Evolutionary conservation across 2,329 filamentous ascomycete genomes (phyloP).

Genomic region (Fusarium nelsonii): DNA sequence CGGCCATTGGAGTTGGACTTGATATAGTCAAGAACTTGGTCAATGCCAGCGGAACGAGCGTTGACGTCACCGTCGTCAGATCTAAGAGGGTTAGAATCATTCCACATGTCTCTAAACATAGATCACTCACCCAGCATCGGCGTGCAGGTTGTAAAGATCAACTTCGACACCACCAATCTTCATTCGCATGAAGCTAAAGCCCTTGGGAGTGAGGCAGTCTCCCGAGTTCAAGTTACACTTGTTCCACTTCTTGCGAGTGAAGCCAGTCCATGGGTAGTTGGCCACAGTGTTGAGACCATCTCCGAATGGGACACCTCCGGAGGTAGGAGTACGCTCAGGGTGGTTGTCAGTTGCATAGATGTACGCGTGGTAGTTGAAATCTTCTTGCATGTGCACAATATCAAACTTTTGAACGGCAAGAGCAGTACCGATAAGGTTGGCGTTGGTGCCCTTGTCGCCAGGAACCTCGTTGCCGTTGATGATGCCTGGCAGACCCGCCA

Average conservation of each 20-base stretch:
- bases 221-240: slow-evolving; percentile 67
- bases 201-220: slow-evolving; percentile 77
- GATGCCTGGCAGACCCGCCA: slow-evolving; percentile 68
- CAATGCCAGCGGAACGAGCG: slow-evolving; percentile 70
- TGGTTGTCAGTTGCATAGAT: slow-evolving; percentile 72
- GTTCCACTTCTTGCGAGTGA: slow-evolving; percentile 69
- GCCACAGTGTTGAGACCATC: slow-evolving; percentile 74
- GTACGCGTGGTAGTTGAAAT: slow-evolving; percentile 76
- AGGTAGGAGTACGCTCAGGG: slow-evolving; percentile 71
- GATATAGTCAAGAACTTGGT: slow-evolving; percentile 71
- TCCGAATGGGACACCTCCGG: slow-evolving; percentile 73
- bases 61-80: slow-evolving; percentile 63
- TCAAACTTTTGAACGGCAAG: slow-evolving; percentile 70
- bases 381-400: slow-evolving; percentile 75
- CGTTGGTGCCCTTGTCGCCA: slow-evolving; percentile 71
- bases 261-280: slow-evolving; percentile 66
- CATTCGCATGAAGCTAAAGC: slow-evolving; percentile 75
- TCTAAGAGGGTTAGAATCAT: slow-evolving; percentile 41
- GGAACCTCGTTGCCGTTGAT: slow-evolving; percentile 69
- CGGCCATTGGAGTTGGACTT: slow-evolving; percentile 67
- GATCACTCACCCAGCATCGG: slow-evolving; percentile 65
- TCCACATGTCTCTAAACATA: rapidly evolving
- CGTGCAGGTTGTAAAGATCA: slow-evolving; percentile 75
- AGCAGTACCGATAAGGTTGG: slow-evolving; percentile 66
- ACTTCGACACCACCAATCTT: slow-evolving; percentile 66